Evolutionary conservation across 1,139 yeast species (phyloP).

Genomic region (Entelexis sorbosivorans): DNA sequence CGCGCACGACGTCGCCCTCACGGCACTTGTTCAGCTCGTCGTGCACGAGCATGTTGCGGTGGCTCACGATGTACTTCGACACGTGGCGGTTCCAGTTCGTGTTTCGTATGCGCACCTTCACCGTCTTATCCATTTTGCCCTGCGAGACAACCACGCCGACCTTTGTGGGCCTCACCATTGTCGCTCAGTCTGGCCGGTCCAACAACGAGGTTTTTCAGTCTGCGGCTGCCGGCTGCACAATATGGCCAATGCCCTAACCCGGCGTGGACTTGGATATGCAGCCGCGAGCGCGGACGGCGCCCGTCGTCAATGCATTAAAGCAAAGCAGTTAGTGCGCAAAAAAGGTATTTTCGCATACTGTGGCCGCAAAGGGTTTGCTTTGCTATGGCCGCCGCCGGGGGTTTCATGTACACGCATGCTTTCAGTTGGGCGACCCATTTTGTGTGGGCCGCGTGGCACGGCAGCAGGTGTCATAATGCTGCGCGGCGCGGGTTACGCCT

Average conservation of each 20-base stretch:
- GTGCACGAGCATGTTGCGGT: conserved; percentile 82
- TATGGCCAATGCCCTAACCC: background rate
- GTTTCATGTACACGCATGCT: too few species aligned
- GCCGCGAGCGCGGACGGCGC: too few species aligned
- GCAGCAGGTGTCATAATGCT: too few species aligned
- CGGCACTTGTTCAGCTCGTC: conserved; percentile 87
- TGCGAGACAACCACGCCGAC: conserved; percentile 89
- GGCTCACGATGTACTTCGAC: conserved; percentile 57
- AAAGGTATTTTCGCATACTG: too few species aligned
- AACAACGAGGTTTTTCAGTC: background rate
- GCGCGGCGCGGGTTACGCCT: too few species aligned
- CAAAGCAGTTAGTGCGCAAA: too few species aligned
- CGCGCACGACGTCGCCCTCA: conserved; percentile 92
- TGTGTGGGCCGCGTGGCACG: too few species aligned
- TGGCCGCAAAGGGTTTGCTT: too few species aligned
- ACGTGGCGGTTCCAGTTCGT: conserved; percentile 49
- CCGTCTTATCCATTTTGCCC: conserved; percentile 92
- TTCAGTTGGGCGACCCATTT: too few species aligned
- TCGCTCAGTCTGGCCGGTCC: background rate
- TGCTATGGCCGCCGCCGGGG: too few species aligned
- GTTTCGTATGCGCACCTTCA: conserved; percentile 74
- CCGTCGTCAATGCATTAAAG: too few species aligned
- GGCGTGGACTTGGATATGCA: too few species aligned
- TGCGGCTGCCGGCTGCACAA: background rate
- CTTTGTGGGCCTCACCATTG: conserved; percentile 82